Percentiles rank a stretch among this genome's conserved stretches.
phyloP scores from a whole-genome alignment of 495 filamentous ascomycete species.

The Tetracladium setigerum region DNA sequence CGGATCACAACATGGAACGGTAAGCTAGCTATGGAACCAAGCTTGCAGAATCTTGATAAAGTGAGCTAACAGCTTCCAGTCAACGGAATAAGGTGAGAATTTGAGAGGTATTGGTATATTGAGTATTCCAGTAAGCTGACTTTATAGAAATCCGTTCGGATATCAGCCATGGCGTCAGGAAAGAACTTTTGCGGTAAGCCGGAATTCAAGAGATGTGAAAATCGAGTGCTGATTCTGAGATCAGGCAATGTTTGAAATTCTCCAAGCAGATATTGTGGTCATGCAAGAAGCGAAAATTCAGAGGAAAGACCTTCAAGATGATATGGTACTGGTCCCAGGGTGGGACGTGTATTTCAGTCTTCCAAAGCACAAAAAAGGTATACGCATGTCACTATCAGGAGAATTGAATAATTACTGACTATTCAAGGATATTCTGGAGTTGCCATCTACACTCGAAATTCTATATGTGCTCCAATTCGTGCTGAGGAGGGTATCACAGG shows the following conservation, averaged over 20 bases:
- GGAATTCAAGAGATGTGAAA: background rate
- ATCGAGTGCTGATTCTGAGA: background rate
- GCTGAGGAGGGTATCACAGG: constrained; percentile 93
- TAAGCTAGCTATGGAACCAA: constrained; percentile 26
- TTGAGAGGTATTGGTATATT: no score
- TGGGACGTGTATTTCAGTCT: constrained; percentile 98
- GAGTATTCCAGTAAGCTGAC: constrained; percentile 8
- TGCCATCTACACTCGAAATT: constrained; percentile 88
- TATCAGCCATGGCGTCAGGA: constrained; percentile 92
- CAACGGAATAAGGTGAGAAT: constrained; percentile 78
- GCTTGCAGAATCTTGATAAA: background rate
- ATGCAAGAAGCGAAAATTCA: constrained; percentile 98
- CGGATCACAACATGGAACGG: constrained; percentile 91
- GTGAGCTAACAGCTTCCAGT: constrained; percentile 43
- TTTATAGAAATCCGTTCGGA: constrained; percentile 75
- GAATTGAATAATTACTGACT: background rate
- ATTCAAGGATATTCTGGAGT: constrained; percentile 87
- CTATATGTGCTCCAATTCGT: constrained; percentile 77
- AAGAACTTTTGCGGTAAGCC: constrained; percentile 67
- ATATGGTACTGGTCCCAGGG: constrained; percentile 91
- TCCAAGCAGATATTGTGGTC: constrained; percentile 89
- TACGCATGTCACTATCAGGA: constrained; percentile 2
- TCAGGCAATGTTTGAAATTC: constrained; percentile 86
- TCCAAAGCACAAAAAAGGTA: constrained; percentile 88
- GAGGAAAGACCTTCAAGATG: constrained; percentile 83